Conservation (phyloP, 2,329 filamentous ascomycete genomes). For the Endocalyx cinctus region DNA sequence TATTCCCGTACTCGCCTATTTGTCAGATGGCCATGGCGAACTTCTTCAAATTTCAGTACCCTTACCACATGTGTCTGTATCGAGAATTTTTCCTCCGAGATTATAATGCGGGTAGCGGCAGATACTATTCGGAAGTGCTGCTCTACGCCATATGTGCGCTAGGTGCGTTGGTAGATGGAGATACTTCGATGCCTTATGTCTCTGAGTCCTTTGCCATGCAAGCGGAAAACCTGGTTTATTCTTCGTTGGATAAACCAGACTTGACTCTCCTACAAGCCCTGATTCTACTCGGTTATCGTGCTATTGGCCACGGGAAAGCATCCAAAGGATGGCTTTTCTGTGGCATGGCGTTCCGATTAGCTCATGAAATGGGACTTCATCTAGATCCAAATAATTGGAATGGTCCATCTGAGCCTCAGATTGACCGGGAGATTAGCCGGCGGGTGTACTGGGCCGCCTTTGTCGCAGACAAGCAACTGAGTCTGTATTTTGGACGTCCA, state of each 20-base stretch:
- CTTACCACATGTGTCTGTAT: slow-evolving; percentile 46
- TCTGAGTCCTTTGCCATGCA: slow-evolving; percentile 40
- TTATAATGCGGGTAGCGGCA: slow-evolving; percentile 40
- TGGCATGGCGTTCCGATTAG: slow-evolving; percentile 47
- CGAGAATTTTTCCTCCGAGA: slow-evolving; percentile 47
- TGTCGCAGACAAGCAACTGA: slow-evolving; percentile 45
- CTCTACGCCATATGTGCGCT: slow-evolving; percentile 45
- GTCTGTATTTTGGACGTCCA: slow-evolving; percentile 46
- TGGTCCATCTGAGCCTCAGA: slow-evolving; percentile 30
- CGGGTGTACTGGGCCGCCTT: slow-evolving; percentile 49
- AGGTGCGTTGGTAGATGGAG: slow-evolving; percentile 42
- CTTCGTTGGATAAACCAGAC: slow-evolving; percentile 40
- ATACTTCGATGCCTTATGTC: slow-evolving; percentile 28
- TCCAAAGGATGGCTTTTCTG: slow-evolving; percentile 49
- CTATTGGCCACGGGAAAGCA: slow-evolving; percentile 41
- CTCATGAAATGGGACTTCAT: slow-evolving; percentile 49
- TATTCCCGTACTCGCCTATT: slow-evolving; percentile 35
- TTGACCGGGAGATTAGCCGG: slow-evolving; percentile 43
- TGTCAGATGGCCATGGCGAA: slow-evolving; percentile 41
- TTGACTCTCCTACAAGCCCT: slow-evolving; percentile 43
- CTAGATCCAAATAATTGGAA: slow-evolving; percentile 48
- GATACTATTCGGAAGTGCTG: slow-evolving; percentile 45
- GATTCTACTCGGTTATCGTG: slow-evolving; percentile 39
- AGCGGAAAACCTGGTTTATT: slow-evolving; percentile 40
- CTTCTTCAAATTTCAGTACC: slow-evolving; percentile 45